Evolutionary conservation across 2,329 filamentous ascomycete species (phyloP).

Genomic region (Calycina herbarum): DNA sequence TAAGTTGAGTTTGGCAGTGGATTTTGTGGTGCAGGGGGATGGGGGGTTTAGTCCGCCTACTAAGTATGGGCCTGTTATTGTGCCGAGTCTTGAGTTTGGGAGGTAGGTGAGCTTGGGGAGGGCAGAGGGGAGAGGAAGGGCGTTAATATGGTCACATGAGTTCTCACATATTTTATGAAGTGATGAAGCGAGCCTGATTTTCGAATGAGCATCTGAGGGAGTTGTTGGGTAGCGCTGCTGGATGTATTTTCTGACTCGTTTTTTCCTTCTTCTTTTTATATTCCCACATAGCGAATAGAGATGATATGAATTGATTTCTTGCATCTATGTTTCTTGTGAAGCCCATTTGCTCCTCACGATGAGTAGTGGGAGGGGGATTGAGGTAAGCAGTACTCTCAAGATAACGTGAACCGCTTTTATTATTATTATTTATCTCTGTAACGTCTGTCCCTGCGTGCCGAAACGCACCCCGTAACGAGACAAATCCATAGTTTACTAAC

Average conservation of each 20-base stretch:
- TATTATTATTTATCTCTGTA: slow-evolving; percentile 1
- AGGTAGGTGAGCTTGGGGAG: slow-evolving; percentile 41
- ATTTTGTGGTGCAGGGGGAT: slow-evolving; percentile 96
- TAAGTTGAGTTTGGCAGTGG: slow-evolving; percentile 84
- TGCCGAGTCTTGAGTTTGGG: slow-evolving; percentile 81
- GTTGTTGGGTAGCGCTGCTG: slow-evolving; percentile 2
- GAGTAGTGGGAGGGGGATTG: too few species aligned
- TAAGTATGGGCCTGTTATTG: slow-evolving; percentile 95
- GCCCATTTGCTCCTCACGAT: neutral
- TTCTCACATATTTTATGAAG: neutral
- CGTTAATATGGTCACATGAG: slow-evolving; percentile 2
- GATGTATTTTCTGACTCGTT: neutral
- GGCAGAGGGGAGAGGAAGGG: neutral
- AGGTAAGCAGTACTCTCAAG: too few species aligned
- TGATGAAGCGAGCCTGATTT: neutral
- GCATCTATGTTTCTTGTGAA: neutral
- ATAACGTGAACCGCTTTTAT: too few species aligned
- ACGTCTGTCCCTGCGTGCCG: too few species aligned
- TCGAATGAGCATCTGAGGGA: slow-evolving; percentile 2
- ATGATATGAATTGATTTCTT: neutral
- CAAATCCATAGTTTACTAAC: too few species aligned
- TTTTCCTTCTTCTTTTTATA: neutral
- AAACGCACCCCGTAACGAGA: too few species aligned
- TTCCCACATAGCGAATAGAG: slow-evolving; percentile 4
- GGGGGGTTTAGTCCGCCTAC: slow-evolving; percentile 77